Evolutionary conservation across 805 yeast species (phyloP).

Genomic region (Saccharomycopsis capsularis): DNA sequence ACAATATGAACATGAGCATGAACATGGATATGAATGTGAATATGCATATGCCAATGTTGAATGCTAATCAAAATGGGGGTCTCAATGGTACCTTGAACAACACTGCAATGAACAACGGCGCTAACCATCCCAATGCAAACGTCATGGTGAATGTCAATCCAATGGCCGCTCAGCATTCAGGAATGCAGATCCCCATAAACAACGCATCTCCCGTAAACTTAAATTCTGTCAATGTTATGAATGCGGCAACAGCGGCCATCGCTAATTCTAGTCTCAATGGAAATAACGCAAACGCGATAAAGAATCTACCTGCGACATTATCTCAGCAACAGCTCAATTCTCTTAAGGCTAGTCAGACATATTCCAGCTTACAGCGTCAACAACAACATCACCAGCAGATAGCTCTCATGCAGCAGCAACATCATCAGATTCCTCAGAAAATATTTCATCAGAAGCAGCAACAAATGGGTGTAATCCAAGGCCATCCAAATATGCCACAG

Average conservation of each 20-base stretch:
- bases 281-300: not conserved
- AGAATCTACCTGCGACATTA: slow-evolving; percentile 2
- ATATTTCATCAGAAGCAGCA: not conserved
- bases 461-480: not conserved
- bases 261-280: slow-evolving; percentile 12
- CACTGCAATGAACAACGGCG: not conserved
- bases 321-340: slow-evolving; percentile 12
- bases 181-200: not conserved
- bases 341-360: slow-evolving; percentile 16
- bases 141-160: not conserved
- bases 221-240: slow-evolving; percentile 17
- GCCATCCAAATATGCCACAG: not conserved
- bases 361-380: slow-evolving; percentile 11
- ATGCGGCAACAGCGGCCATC: slow-evolving; percentile 19
- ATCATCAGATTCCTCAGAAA: no score
- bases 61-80: no score
- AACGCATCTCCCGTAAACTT: not conserved
- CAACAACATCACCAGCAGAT: slow-evolving; percentile 16
- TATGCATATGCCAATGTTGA: no score
- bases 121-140: not conserved
- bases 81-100: not conserved
- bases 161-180: not conserved
- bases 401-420: slow-evolving; percentile 12
- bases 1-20: slow-evolving; percentile 10
- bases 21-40: slow-evolving; percentile 4